Conservation (phyloP, 192 early-diverging fungal genomes). For the Ramicandelaber brevisporus region DNA sequence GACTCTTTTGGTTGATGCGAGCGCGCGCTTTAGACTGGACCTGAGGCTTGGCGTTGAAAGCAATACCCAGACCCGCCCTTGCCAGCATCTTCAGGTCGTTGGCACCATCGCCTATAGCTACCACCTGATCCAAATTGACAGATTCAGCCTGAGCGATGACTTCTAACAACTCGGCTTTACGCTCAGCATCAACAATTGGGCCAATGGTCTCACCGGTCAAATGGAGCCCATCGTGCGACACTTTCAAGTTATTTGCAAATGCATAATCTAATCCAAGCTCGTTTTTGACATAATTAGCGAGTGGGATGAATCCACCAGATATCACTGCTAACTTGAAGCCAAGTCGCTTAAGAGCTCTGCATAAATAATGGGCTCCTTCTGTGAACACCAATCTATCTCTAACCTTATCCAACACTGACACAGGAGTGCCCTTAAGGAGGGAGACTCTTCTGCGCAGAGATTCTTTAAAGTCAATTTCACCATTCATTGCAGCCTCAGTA, state of each 20-base stretch:
- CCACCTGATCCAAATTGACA: conserved; percentile 68
- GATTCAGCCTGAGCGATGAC: conserved; percentile 88
- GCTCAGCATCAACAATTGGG: conserved; percentile 64
- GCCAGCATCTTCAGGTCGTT: conserved; percentile 92
- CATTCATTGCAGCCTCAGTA: conserved; percentile 90
- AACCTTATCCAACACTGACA: conserved; percentile 53
- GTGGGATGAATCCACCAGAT: conserved; percentile 84
- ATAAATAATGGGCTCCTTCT: conserved; percentile 73
- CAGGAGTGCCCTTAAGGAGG: conserved; percentile 65
- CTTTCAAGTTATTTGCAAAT: conserved; percentile 86
- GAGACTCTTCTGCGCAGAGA: conserved; percentile 66
- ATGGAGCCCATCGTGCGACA: conserved; percentile 52
- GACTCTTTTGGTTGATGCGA: conserved; percentile 81
- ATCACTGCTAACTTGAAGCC: conserved; percentile 94
- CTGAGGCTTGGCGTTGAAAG: conserved; percentile 93
- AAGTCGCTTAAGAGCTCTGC: conserved; percentile 64
- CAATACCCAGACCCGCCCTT: conserved; percentile 83
- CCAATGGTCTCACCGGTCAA: conserved; percentile 78
- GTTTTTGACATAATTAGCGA: conserved; percentile 74
- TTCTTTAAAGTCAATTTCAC: conserved; percentile 94
- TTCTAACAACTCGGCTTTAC: conserved; percentile 86
- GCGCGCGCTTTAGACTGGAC: conserved; percentile 75
- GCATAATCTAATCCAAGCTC: conserved; percentile 87
- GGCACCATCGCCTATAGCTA: conserved; percentile 94
- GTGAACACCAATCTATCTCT: conserved; percentile 56